Evolutionary conservation across 352 stramenopile species (phyloP).

Genomic region (Sclerospora graminicola): DNA sequence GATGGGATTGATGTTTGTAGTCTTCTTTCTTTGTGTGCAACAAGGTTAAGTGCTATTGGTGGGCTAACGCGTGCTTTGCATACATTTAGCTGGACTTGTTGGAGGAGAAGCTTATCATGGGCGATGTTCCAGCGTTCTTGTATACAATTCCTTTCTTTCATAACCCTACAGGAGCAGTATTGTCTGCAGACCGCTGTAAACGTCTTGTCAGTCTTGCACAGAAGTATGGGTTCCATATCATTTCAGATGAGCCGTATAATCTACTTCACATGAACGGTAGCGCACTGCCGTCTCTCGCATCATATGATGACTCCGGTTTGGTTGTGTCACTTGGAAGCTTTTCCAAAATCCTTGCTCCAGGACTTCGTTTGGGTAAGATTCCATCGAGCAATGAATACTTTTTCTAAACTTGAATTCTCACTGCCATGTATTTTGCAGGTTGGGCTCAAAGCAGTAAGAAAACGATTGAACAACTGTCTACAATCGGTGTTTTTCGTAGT

Average conservation of each 20-base stretch:
- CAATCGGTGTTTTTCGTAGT: conserved; percentile 52
- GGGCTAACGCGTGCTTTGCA: not conserved
- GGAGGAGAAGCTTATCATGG: conserved; percentile 44
- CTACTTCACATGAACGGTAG: conserved; percentile 65
- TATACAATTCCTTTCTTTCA: conserved; percentile 89
- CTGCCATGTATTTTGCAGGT: conserved; percentile 14
- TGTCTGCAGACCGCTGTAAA: conserved; percentile 54
- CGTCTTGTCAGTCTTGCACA: conserved; percentile 70
- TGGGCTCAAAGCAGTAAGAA: conserved; percentile 51
- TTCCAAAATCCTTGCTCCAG: conserved; percentile 91
- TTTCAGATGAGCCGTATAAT: conserved; percentile 93
- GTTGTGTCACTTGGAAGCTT: conserved; percentile 89
- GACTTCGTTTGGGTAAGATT: conserved; percentile 74
- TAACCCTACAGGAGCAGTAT: conserved; percentile 85
- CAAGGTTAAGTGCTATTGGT: too few species aligned
- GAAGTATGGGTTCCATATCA: conserved; percentile 75
- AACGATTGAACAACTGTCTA: conserved; percentile 1
- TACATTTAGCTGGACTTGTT: conserved; percentile 54
- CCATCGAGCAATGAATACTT: too few species aligned
- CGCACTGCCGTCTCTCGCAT: conserved; percentile 45
- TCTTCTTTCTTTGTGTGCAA: conserved; percentile 15
- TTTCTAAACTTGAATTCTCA: too few species aligned
- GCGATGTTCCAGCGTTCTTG: conserved; percentile 77
- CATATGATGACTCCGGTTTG: conserved; percentile 41
- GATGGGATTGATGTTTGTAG: conserved; percentile 55